Percentiles rank a stretch among this genome's conserved stretches.
phyloP scores from a whole-genome alignment of 208 protist species.

The Leishmania tropica region DNA sequence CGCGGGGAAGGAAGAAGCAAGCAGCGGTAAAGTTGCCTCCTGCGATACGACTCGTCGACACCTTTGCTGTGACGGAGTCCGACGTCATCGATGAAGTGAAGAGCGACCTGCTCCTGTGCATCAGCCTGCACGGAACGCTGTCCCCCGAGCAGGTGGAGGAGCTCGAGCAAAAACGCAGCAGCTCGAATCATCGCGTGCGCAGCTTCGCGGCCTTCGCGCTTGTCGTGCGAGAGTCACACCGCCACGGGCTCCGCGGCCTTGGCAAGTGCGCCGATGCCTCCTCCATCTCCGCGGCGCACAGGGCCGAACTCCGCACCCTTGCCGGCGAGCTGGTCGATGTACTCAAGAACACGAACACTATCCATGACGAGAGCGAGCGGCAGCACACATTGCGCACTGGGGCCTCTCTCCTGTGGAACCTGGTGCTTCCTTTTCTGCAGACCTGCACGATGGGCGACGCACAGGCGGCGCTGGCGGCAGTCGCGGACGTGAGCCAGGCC shows the following conservation, averaged over 20 bases:
- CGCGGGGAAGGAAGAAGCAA: conserved; percentile 22
- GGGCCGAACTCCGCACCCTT: conserved; percentile 31
- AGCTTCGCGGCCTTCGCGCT: conserved; percentile 50
- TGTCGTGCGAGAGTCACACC: conserved; percentile 12
- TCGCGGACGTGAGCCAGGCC: conserved; percentile 22
- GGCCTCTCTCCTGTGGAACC: conserved; percentile 75
- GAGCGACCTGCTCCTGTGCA: conserved; percentile 69
- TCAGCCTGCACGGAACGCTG: conserved; percentile 49
- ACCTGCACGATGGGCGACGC: conserved; percentile 15
- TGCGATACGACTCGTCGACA: conserved; percentile 14
- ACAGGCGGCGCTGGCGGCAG: conserved; percentile 15
- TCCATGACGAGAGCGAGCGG: conserved; percentile 69
- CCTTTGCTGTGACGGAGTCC: conserved; percentile 35
- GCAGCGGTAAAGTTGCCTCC: conserved; percentile 19
- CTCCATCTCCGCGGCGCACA: conserved; percentile 44
- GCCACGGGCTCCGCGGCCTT: conserved; percentile 4
- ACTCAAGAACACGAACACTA: conserved; percentile 64
- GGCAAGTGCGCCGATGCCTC: conserved; percentile 41
- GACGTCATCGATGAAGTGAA: conserved; percentile 69
- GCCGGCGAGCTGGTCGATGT: conserved; percentile 54
- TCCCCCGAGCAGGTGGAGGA: conserved; percentile 27
- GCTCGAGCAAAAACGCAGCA: conserved; percentile 15
- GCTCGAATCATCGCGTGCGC: conserved; percentile 43
- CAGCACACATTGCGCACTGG: conserved; percentile 62
- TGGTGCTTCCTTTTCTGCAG: conserved; percentile 52